These are phyloP conservation scores for Fomitopsis schrenkii DNA, from an alignment of 1,284 basidiomycete genomes.

Conservation along the genomic window DNA sequence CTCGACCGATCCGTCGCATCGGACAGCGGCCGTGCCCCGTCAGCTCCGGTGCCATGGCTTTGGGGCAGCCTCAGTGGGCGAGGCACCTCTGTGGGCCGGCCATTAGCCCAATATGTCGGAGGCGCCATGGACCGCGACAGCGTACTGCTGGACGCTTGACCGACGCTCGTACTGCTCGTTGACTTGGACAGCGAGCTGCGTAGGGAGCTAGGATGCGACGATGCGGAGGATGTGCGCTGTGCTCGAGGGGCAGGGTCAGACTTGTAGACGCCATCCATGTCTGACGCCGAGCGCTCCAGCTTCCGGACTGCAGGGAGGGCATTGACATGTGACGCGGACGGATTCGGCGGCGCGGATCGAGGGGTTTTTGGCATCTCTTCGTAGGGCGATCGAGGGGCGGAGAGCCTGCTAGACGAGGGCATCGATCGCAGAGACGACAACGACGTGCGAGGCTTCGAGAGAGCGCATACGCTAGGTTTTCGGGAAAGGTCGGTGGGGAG, in stretches of 20 bases:
- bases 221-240: neutral
- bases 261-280: conserved; percentile 1
- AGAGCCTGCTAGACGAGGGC: neutral
- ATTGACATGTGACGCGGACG: neutral
- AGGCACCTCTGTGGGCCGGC: conserved; percentile 8
- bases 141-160: neutral
- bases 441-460: neutral
- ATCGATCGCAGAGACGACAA: conserved; percentile 1
- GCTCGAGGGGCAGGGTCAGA: conserved; percentile 19
- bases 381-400: neutral
- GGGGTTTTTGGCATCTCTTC: neutral
- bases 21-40: conserved; percentile 7
- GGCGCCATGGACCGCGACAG: neutral
- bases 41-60: neutral
- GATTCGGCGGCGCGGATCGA: neutral
- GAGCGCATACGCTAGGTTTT: neutral
- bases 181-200: neutral
- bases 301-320: conserved; percentile 4
- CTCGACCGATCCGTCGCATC: conserved; percentile 4
- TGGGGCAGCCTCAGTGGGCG: conserved; percentile 20
- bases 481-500: neutral
- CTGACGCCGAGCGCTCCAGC: neutral
- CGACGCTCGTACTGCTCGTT: conserved; percentile 3
- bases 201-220: neutral
- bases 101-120: neutral